Evolutionary conservation across 2,329 filamentous ascomycete species (phyloP).

Genomic region (Ophiostoma sp.): DNA sequence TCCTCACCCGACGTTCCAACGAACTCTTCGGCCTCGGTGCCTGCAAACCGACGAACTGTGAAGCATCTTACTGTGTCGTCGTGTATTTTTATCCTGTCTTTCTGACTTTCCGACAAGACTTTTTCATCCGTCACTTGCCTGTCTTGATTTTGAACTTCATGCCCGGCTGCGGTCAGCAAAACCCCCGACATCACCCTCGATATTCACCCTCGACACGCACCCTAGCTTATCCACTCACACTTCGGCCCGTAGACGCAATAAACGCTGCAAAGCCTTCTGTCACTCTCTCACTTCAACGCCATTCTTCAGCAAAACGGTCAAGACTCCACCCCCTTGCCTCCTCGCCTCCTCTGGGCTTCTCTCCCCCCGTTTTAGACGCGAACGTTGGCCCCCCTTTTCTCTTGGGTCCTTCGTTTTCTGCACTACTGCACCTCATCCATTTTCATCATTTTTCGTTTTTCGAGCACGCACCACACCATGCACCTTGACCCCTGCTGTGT

Average conservation of each 20-base stretch:
- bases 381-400: neutral
- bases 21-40: neutral
- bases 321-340: constrained; percentile 1
- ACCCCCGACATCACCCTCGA: neutral
- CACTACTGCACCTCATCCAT: constrained; percentile 11
- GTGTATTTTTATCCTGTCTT: neutral
- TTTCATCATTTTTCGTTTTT: neutral
- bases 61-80: neutral
- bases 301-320: constrained; percentile 12
- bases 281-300: neutral
- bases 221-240: neutral
- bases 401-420: neutral
- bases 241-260: constrained; percentile 10
- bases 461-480: constrained; percentile 3
- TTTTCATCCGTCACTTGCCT: neutral
- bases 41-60: neutral
- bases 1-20: constrained; percentile 8
- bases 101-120: neutral
- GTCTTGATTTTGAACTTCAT: neutral
- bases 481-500: neutral
- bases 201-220: neutral
- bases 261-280: neutral
- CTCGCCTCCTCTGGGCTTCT: neutral
- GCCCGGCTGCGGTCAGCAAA: neutral
- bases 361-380: neutral